These are phyloP conservation scores for Chlorencoelia australis DNA, from an alignment of 2,329 filamentous ascomycete species.

Conservation along the genomic window DNA sequence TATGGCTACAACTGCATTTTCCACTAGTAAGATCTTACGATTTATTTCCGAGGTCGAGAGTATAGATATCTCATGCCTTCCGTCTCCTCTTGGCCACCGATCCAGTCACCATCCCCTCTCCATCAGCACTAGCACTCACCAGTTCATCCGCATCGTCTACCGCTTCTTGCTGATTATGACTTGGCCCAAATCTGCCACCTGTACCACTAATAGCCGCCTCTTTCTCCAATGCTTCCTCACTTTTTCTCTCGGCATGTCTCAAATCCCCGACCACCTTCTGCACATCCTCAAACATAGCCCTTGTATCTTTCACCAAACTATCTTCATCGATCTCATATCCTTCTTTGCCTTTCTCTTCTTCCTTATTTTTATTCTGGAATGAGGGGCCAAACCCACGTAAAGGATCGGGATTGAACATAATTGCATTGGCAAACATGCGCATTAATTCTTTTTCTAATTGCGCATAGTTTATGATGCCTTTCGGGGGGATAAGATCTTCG, in stretches of 20 bases:
- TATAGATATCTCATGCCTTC: constrained; percentile 17
- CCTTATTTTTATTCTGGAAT: constrained; percentile 31
- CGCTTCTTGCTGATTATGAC: constrained; percentile 2
- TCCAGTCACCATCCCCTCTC: constrained; percentile 11
- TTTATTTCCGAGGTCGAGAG: too few relatives aligned
- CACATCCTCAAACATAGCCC: constrained; percentile 83
- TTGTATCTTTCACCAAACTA: constrained; percentile 76
- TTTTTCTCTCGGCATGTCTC: constrained; percentile 23
- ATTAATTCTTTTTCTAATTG: constrained; percentile 90
- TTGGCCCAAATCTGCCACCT: too few relatives aligned
- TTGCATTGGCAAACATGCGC: constrained; percentile 94
- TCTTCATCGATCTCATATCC: constrained; percentile 68
- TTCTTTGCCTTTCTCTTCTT: constrained; percentile 30
- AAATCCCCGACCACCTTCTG: constrained; percentile 39
- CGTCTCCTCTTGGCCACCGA: constrained; percentile 18
- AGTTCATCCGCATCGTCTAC: constrained; percentile 21
- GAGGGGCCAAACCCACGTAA: constrained; percentile 49
- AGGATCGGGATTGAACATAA: constrained; percentile 94
- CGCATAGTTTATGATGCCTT: constrained; percentile 82
- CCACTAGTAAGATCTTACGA: too few relatives aligned
- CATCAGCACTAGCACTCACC: constrained; percentile 16
- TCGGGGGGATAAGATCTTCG: constrained; percentile 72
- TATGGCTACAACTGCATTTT: too few relatives aligned
- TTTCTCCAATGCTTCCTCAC: constrained; percentile 15
- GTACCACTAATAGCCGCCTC: neutral